A percentile compares a stretch with the other conserved stretches of the same genome.
These are phyloP conservation scores for Starmerella kuoi DNA, from an alignment of 805 yeast species.

Conservation along the genomic window DNA sequence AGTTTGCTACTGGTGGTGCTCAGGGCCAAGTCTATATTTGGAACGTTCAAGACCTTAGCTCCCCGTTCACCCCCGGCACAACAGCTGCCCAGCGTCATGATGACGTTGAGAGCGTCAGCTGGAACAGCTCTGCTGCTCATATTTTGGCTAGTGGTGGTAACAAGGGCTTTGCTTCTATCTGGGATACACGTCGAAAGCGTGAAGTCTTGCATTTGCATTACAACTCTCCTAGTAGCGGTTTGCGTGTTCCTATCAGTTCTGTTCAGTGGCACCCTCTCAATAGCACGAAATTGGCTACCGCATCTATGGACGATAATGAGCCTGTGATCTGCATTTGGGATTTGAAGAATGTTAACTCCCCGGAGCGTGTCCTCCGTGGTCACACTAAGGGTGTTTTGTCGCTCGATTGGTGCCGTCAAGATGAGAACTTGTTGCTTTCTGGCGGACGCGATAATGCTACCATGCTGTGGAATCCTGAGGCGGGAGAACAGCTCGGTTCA, in stretches of 20 bases:
- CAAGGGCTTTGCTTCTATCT: slow-evolving; percentile 76
- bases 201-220: slow-evolving; percentile 81
- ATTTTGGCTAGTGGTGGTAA: slow-evolving; percentile 84
- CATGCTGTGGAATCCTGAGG: slow-evolving; percentile 77
- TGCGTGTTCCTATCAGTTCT: slow-evolving; percentile 56
- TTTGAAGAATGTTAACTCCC: slow-evolving; percentile 84
- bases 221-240: slow-evolving; percentile 33
- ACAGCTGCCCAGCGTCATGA: slow-evolving; percentile 64
- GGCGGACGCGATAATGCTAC: slow-evolving; percentile 87
- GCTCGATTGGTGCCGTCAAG: slow-evolving; percentile 86
- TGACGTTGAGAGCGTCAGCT: slow-evolving; percentile 66
- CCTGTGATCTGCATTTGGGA: slow-evolving; percentile 89
- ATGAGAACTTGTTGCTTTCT: slow-evolving; percentile 66
- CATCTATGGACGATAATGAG: slow-evolving; percentile 57
- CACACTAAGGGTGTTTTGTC: slow-evolving; percentile 82
- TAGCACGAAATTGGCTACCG: slow-evolving; percentile 78
- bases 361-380: slow-evolving; percentile 61
- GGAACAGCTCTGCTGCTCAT: slow-evolving; percentile 77
- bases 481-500: slow-evolving; percentile 62
- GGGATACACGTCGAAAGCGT: slow-evolving; percentile 81
- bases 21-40: slow-evolving; percentile 81
- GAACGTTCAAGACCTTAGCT: slow-evolving; percentile 58
- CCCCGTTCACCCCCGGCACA: slow-evolving; percentile 54
- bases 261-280: slow-evolving; percentile 93
- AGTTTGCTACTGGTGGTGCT: slow-evolving; percentile 78